Evolutionary conservation across 2,329 filamentous ascomycete genomes (phyloP), one percentile per base, ranked within the genome.

Genomic region (Phyllosticta paracitricarpa): DNA sequence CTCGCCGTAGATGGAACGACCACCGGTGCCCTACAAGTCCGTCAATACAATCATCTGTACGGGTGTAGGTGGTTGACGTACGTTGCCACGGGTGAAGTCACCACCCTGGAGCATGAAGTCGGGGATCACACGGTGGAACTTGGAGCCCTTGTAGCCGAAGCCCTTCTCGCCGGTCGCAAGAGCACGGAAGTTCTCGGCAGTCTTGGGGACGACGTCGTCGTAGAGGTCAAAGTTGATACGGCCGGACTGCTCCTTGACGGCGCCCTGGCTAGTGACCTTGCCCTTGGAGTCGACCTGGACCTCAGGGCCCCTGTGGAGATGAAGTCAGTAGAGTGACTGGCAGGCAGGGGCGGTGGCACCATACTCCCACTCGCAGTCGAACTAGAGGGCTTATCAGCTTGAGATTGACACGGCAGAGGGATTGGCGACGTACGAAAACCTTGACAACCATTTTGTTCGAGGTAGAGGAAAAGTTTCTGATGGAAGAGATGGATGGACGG

Each of bases 61-160:
- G 3, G 22, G 40, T 54, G 51, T 48, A 30, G 55, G 26, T 5
- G 40, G 48, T 54, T 33, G 54, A 79, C 89, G 77, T 82, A 96
- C 91, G 79, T 95, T 94, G 74, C 86, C 85, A 74, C 89, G 89
- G 78, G 91, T 95, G 82, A 95, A 95, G 84, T 96, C 91, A 84
- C 91, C 91, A 76, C 91, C 91, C 84, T 96, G 91, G 70, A 96
- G 87, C 91, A 96, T 96, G 84, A 96, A 96, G 62, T 90, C 77
- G 69, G 89, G 89, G 78, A 96, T 96, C 78, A 96, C 87, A 71
- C 91, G 90, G 84, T 96, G 91, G 87, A 96, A 96, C 68, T 83
- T 82, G 69, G 89, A 94, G 73, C 84, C 85, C 76, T 84, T 77
- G 83, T 95, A 96, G 70, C 90, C 89, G 77, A 89, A 87, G 73